Base-by-base conservation (phyloP, 352 stramenopile genomes). In the Globisporangium irregulare region DNA sequence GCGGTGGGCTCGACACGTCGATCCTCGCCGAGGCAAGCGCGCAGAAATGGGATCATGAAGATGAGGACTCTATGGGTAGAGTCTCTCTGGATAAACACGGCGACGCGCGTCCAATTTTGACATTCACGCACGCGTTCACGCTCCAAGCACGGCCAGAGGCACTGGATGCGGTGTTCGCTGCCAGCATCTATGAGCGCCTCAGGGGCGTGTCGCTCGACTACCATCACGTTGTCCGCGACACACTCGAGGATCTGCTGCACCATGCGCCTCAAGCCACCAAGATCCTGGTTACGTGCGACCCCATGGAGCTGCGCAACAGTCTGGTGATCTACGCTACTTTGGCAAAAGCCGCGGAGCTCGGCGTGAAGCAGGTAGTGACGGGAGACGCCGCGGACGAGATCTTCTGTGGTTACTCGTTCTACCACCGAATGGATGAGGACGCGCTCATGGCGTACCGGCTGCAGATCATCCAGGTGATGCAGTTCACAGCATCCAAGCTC, bases 371-470 rank as follows among this genome's bases (percentile, higher is more conserved):
- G 38, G 78, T 95, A 4, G 66, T 97, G 41, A 94, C 89, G 18
- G 91, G 91, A 12, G 91, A 97, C 68, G 91, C 79, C 14, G 84
- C 91, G 3, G 91, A 97, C 70, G 91, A 97, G 68, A 73, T 97
- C 8, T 94, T 97, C 62, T 92, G 87, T 32, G 91, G 85, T 8
- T 97, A 97, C 73, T 84, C 79, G 20, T 97, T 97, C 75, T 95
- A 89, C 67, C 84, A 90, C 43, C 74, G 60, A 27, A 88, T 91
- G 71, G 75, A 75, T 8, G 76, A 92, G 43, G 73, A 74, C 1
- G 62, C 77, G 29, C 79, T 93, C 73, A 79, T 73, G 15, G 71
- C 79, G 10, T 96, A 97, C 60, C 87, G 89, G 2, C 72, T 84
- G 54, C 78, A 84, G 34, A 95, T 97, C 73, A 90, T 81, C 32